These are phyloP conservation scores for Collybia nuda DNA, from an alignment of 768 basidiomycete species.

Conservation along the genomic window DNA sequence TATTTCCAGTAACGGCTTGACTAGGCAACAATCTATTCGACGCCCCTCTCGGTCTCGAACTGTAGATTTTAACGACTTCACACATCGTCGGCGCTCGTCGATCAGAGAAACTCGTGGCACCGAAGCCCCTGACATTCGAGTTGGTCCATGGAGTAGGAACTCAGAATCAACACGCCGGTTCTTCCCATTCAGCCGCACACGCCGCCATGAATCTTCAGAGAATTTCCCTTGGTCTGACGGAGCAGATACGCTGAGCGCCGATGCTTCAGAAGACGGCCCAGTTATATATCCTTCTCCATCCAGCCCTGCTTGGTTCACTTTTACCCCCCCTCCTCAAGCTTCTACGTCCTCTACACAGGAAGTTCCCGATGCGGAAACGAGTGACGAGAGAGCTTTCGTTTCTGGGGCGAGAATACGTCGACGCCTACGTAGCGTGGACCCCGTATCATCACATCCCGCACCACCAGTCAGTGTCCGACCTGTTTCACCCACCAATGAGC, in stretches of 20 bases:
- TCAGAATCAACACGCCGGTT: slow-evolving; percentile 45
- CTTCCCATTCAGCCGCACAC: slow-evolving; percentile 50
- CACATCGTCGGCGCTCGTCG: slow-evolving; percentile 58
- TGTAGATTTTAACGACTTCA: slow-evolving; percentile 74
- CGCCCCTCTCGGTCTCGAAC: slow-evolving; percentile 54
- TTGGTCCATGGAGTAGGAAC: slow-evolving; percentile 14
- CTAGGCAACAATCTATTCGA: slow-evolving; percentile 62
- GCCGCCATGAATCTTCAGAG: slow-evolving; percentile 36
- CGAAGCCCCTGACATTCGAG: slow-evolving; percentile 28
- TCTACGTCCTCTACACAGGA: slow-evolving; percentile 12
- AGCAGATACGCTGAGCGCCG: slow-evolving; percentile 12
- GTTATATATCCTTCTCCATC: slow-evolving; percentile 15
- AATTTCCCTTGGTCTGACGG: slow-evolving; percentile 22
- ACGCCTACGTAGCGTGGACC: slow-evolving; percentile 67
- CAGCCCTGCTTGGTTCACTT: slow-evolving; percentile 21
- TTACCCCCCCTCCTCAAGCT: slow-evolving; percentile 19
- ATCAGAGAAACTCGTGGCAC: slow-evolving; percentile 33
- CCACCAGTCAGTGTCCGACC: slow-evolving; percentile 28
- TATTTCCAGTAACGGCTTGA: slow-evolving; percentile 27
- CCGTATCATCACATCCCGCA: slow-evolving; percentile 47
- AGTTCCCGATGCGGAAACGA: slow-evolving; percentile 25
- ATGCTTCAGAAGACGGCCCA: slow-evolving; percentile 12
- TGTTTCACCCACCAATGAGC: slow-evolving; percentile 9
- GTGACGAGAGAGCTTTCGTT: slow-evolving; percentile 28
- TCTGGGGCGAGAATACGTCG: slow-evolving; percentile 57